These are phyloP conservation scores for Atractiella rhizophila DNA, from an alignment of 768 basidiomycete genomes.

Conservation along the genomic window DNA sequence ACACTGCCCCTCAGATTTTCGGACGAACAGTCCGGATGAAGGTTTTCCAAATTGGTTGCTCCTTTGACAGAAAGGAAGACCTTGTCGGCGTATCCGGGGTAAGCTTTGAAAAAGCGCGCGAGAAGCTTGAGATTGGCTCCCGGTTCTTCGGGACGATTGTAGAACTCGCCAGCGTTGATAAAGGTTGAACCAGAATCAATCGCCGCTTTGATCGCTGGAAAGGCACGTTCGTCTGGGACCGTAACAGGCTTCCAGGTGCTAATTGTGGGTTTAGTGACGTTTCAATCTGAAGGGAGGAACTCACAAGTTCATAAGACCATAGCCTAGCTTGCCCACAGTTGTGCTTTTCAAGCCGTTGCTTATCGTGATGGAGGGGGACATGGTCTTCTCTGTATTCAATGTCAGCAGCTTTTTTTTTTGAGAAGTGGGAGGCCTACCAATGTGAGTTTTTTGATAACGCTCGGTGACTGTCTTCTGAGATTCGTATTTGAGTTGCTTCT, in stretches of 20 bases:
- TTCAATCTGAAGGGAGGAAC: no score
- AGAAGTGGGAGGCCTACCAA: no score
- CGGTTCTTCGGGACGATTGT: conserved; percentile 23
- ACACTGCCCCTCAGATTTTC: conserved; percentile 31
- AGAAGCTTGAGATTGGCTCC: conserved; percentile 30
- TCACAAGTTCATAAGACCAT: conserved; percentile 8
- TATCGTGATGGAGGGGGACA: no score
- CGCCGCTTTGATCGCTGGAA: conserved; percentile 34
- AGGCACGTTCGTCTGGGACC: conserved; percentile 33
- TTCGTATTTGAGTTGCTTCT: no score
- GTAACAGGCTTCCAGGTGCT: background rate
- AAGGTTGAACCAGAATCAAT: conserved; percentile 18
- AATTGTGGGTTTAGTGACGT: no score
- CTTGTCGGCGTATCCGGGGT: conserved; percentile 26
- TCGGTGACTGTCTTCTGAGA: no score
- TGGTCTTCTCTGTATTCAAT: no score
- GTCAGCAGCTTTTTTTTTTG: no score
- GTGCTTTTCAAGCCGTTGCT: no score
- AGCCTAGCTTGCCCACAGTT: conserved; percentile 3
- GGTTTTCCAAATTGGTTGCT: conserved; percentile 9
- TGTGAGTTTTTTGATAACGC: no score
- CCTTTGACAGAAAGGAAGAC: conserved; percentile 32
- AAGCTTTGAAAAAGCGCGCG: conserved; percentile 29
- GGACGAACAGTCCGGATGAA: conserved; percentile 9
- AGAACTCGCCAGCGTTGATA: conserved; percentile 35